Evolutionary conservation across 257 asterid species (phyloP).

Genomic region (Catharanthus roseus): DNA sequence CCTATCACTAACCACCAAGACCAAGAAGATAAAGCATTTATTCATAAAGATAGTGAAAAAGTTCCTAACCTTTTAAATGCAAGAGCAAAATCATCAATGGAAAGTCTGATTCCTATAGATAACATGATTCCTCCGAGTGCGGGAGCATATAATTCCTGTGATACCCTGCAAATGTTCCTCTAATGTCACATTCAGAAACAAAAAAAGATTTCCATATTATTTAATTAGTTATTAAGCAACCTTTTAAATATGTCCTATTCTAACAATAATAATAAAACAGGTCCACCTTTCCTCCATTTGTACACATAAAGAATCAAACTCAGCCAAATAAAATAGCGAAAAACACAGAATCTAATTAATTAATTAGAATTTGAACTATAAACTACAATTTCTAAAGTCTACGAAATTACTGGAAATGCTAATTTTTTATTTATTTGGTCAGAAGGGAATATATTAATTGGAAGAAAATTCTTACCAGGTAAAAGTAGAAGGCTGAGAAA

Average conservation of each 20-base stretch:
- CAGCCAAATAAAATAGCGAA: conserved; percentile 22
- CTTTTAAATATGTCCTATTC: no score
- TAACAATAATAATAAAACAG: conserved; percentile 1
- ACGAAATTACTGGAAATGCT: background rate
- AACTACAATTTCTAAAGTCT: background rate
- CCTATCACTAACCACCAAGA: background rate
- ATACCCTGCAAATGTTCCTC: conserved; percentile 93
- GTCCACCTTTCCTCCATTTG: conserved; percentile 1
- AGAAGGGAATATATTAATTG: background rate
- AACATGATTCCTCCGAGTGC: conserved; percentile 99
- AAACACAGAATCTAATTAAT: background rate
- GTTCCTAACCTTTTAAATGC: conserved; percentile 73
- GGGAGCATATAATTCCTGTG: conserved; percentile 88
- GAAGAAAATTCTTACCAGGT: conserved; percentile 52
- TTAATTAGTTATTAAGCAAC: conserved; percentile 11
- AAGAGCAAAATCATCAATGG: conserved; percentile 82
- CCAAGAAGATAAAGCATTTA: background rate
- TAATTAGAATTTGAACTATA: background rate
- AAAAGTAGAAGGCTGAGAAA: conserved; percentile 80
- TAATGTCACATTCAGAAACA: conserved; percentile 42
- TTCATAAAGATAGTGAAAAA: conserved; percentile 10
- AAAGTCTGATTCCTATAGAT: conserved; percentile 90
- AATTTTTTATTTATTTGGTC: background rate
- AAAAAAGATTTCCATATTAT: conserved; percentile 27
- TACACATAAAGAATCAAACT: conserved; percentile 1